Evolutionary conservation across 2,329 filamentous ascomycete species (phyloP).

Genomic region (Sporothrix schenckii): DNA sequence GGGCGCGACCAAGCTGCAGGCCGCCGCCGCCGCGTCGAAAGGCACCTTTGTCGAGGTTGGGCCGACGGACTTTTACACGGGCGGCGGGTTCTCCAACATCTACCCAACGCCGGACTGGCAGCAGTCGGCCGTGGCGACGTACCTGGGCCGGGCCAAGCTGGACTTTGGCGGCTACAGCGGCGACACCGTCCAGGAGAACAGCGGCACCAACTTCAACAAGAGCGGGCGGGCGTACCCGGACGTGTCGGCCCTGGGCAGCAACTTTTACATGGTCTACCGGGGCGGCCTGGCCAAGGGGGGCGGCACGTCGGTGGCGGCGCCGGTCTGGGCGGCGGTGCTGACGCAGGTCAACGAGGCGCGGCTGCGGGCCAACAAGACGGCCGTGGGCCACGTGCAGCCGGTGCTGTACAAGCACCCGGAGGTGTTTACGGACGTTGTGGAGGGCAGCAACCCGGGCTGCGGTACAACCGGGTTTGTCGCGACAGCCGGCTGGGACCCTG

Average conservation of each 20-base stretch:
- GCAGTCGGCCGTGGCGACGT: constrained; percentile 44
- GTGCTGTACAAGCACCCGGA: constrained; percentile 41
- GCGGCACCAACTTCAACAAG: constrained; percentile 36
- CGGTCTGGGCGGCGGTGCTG: constrained; percentile 61
- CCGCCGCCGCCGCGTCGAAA: constrained; percentile 27
- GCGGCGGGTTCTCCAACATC: constrained; percentile 53
- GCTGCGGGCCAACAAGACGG: constrained; percentile 51
- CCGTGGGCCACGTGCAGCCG: constrained; percentile 46
- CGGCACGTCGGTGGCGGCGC: constrained; percentile 60
- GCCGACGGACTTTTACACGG: constrained; percentile 41
- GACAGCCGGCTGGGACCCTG: constrained; percentile 36
- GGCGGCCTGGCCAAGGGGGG: constrained; percentile 44
- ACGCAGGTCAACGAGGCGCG: constrained; percentile 65
- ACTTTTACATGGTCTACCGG: constrained; percentile 39
- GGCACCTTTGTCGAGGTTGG: constrained; percentile 35
- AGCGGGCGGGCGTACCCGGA: constrained; percentile 40
- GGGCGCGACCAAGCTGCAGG: constrained; percentile 53
- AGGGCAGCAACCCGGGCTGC: constrained; percentile 42
- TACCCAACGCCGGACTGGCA: constrained; percentile 51
- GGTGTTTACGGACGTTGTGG: constrained; percentile 40
- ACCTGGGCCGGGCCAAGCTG: constrained; percentile 42
- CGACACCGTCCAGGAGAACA: not conserved
- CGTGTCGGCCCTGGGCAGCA: constrained; percentile 39
- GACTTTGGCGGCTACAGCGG: constrained; percentile 29
- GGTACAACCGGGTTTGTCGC: constrained; percentile 17